Evolutionary conservation across 2,329 filamentous ascomycete species (phyloP), one percentile per base, ranked within the genome.

Genomic region (Trichophyton simii): DNA sequence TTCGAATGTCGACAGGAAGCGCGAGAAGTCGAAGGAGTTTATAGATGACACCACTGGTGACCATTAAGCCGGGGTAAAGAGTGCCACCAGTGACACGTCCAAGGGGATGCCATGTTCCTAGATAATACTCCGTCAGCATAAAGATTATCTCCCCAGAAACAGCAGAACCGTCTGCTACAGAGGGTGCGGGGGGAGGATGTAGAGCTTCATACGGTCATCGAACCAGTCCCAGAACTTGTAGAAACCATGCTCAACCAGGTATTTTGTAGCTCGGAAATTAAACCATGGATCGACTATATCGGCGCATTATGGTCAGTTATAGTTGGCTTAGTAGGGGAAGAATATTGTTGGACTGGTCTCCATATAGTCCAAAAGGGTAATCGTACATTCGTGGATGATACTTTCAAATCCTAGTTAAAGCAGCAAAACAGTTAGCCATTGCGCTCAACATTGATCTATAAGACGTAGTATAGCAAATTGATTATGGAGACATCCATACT

Each of bases 201-300:
- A 22, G 20, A 22, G 44, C 18, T 48, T 25, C 83, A 66, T 80
- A 87, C 94, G 87, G 80, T 99, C 94, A 77, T 99, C 94, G 72
- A 99, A 99, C 94, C 94, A 99, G 76, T 99, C 92, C 94, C 94
- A 99, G 75, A 99, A 99, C 76, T 88, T 91, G 77, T 96, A 95
- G 79, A 99, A 97, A 70, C 94, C 94, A 85, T 99, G 85, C 72
- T 92, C 84, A 61, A 99, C 89, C 61, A 99, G 84, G 72, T 99
- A 97, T 78, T 97, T 97, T 61, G 94, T 97, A 67, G 94, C 94
- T 76, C 94, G 84, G 78, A 99, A 99, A 78, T 99, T 99, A 80
- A 99, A 99, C 94, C 94, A 99, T 41, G 94, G 94, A 78, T 99
- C 94, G 78, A 99, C 92, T 99, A 72, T 52, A 71, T 58, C 22